These are phyloP conservation scores for Ophiostoma triangulosporum DNA, from an alignment of 2,329 filamentous ascomycete genomes.

Conservation along the genomic window DNA sequence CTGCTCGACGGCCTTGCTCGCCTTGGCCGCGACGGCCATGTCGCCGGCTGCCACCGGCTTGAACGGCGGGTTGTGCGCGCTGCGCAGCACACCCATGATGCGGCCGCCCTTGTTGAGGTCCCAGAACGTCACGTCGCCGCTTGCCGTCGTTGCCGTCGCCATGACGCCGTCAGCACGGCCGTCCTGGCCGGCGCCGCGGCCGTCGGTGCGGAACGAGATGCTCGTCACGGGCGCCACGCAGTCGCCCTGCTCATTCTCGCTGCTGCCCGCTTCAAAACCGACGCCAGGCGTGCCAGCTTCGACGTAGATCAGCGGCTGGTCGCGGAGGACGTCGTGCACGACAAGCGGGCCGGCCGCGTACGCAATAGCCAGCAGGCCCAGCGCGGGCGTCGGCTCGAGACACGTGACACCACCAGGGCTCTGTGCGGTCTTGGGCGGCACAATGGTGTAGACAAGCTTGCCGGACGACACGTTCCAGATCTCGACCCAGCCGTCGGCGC, in stretches of 20 bases:
- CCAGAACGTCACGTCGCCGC: constrained; percentile 90
- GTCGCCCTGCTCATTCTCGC: constrained; percentile 24
- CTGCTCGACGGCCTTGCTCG: constrained; percentile 8
- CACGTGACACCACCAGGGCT: constrained; percentile 74
- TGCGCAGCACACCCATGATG: constrained; percentile 73
- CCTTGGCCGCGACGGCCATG: neutral
- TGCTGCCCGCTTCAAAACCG: constrained; percentile 8
- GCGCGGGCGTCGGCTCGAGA: constrained; percentile 67
- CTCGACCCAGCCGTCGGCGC: constrained; percentile 77
- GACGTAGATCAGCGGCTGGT: constrained; percentile 57
- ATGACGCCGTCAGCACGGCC: constrained; percentile 79
- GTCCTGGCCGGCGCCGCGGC: constrained; percentile 75
- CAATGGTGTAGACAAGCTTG: constrained; percentile 80
- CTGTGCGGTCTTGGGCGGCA: constrained; percentile 43
- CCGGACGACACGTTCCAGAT: constrained; percentile 95
- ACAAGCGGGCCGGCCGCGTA: constrained; percentile 67
- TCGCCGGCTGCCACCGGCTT: neutral
- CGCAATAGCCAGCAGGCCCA: constrained; percentile 78
- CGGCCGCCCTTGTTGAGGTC: constrained; percentile 82
- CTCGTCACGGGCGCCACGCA: constrained; percentile 50
- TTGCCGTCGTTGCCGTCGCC: constrained; percentile 70
- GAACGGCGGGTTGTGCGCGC: constrained; percentile 70
- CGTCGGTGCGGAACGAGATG: constrained; percentile 84
- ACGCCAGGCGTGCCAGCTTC: constrained; percentile 41
- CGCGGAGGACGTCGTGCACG: constrained; percentile 69